Evolutionary conservation across 2,329 filamentous ascomycete species (phyloP), one percentile per base, ranked within the genome.

Genomic region (Diaporthe batatas): DNA sequence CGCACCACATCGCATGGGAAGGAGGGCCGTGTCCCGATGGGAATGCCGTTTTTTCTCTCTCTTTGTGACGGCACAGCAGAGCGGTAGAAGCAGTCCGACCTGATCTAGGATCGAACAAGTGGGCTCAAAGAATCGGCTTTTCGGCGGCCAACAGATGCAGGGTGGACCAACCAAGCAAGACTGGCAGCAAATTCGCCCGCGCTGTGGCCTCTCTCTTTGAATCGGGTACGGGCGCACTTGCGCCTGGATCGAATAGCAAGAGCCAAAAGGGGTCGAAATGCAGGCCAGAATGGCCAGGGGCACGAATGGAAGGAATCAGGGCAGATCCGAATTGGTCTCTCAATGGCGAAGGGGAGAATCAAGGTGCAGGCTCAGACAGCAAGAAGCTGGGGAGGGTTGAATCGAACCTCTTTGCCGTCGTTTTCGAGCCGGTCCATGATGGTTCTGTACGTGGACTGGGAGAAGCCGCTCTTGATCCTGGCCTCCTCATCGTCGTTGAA

Each of bases 341-440:
- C 49, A 16, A 12, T n/a, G 49, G 23, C 51, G 39, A 53, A 51
- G 74, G 68, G 72, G 8, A 32, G 73, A 72, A 75, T 73, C 6
- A 77, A 74, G 72, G 70, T 68, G 75, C 69, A 70, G 72, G 55
- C 49, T 73, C 71, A 74, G 69, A 69, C 51, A 74, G 72, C 58
- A 73, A 57, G 14, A 59, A 49, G 68, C 25, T 73, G 69, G 69
- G 47, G 47, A 58, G 62, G 32, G 71, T 71, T 73, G 73, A 75
- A 76, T 79, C 83, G 87, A 84, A 96, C 94, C 91, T 96, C 90
- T 81, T 91, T 89, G 79, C 89, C 89, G 79, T 94, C 91, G 78
- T 86, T 87, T 76, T 94, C 90, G 76, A 98, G 90, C 75, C 89
- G 87, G 78, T 96, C 91, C 78, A 98, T 88, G 75, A 98, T 92